These are phyloP conservation scores for Populus davidiana DNA, from an alignment of 345 rosid species.

Conservation along the genomic window DNA sequence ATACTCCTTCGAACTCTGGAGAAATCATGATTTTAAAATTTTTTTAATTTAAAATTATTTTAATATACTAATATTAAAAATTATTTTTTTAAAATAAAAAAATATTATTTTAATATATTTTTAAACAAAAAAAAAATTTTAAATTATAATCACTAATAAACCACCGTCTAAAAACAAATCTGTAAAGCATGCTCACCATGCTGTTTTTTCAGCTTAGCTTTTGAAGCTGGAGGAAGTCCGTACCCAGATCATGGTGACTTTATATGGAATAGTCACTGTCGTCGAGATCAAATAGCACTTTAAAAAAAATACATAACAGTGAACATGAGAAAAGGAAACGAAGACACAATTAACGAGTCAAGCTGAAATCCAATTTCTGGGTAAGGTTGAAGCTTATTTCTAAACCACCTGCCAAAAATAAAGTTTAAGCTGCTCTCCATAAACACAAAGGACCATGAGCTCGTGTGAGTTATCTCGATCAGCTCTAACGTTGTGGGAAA, in stretches of 20 bases:
- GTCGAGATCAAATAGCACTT: neutral
- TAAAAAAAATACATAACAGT: neutral
- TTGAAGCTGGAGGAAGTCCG: neutral
- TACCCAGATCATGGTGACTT: neutral
- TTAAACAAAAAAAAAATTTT: no score
- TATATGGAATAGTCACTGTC: neutral
- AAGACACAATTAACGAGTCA: neutral
- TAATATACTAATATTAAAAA: no score
- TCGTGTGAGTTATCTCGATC: neutral
- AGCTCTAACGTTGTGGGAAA: neutral
- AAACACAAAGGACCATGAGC: neutral
- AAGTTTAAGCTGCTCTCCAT: neutral
- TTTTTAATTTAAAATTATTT: no score
- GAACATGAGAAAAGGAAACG: neutral
- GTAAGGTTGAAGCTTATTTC: neutral
- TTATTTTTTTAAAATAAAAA: no score
- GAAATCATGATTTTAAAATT: no score
- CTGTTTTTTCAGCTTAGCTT: neutral
- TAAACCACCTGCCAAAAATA: neutral
- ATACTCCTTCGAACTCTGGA: no score
- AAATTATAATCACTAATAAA: no score
- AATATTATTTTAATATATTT: no score
- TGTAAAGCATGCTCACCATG: neutral
- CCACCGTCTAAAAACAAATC: no score
- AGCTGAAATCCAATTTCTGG: no score